phyloP scores from a whole-genome alignment of 768 basidiomycete species.

The Leccinum ochraceum region DNA sequence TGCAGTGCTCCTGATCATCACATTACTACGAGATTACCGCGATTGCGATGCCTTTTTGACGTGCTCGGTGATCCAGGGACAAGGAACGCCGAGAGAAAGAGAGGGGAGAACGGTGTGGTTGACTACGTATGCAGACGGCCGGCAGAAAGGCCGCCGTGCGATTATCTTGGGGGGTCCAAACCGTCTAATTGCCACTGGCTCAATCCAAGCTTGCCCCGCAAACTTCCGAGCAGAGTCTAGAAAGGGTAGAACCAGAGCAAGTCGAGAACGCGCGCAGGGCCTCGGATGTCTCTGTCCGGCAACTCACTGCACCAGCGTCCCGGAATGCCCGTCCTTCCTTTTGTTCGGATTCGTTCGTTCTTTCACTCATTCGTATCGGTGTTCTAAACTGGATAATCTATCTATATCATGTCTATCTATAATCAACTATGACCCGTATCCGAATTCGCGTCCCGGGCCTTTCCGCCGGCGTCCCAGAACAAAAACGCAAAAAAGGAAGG shows the following conservation, averaged over 20 bases:
- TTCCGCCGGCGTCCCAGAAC: neutral
- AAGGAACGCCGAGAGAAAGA: neutral
- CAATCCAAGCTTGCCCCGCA: neutral
- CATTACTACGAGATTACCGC: slow-evolving; percentile 14
- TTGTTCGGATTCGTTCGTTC: neutral
- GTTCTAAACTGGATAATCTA: slow-evolving; percentile 1
- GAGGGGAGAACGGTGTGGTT: slow-evolving; percentile 8
- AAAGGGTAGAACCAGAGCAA: neutral
- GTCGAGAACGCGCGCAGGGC: neutral
- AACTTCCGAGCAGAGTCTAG: slow-evolving; percentile 5
- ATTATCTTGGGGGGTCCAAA: neutral
- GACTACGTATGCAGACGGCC: neutral
- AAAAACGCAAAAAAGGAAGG: neutral
- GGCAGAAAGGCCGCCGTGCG: slow-evolving; percentile 11
- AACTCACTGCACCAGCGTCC: neutral
- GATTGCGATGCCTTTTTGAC: slow-evolving; percentile 6
- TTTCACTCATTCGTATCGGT: neutral
- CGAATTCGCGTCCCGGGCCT: slow-evolving; percentile 2
- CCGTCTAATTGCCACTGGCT: neutral
- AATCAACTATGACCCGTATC: neutral
- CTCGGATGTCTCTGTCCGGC: neutral
- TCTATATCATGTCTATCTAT: neutral
- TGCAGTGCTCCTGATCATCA: slow-evolving; percentile 2
- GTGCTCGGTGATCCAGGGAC: slow-evolving; percentile 4
- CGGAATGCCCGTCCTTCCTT: slow-evolving; percentile 2